These are phyloP conservation scores for Pythium graminicola DNA, from an alignment of 352 stramenopile genomes.

Conservation along the genomic window DNA sequence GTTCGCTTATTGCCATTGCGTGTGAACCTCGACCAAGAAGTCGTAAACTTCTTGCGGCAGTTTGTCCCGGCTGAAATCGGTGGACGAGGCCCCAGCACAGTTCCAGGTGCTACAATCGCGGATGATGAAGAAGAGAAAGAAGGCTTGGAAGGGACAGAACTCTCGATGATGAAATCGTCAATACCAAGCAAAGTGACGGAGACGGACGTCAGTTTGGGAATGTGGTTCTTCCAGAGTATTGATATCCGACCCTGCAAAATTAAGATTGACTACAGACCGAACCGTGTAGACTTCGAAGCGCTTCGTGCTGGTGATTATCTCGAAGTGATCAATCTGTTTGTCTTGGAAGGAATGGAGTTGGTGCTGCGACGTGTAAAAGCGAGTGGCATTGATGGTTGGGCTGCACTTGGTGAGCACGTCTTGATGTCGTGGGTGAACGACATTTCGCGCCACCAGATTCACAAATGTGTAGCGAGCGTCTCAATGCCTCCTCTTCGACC, in stretches of 20 bases:
- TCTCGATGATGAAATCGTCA: constrained; percentile 29
- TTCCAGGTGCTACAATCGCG: not conserved
- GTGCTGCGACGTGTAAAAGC: constrained; percentile 80
- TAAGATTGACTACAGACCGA: constrained; percentile 87
- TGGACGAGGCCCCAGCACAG: not conserved
- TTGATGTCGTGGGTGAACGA: constrained; percentile 85
- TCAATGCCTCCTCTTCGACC: constrained; percentile 78
- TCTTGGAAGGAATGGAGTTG: constrained; percentile 84
- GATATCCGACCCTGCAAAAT: constrained; percentile 86
- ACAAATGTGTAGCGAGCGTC: constrained; percentile 86
- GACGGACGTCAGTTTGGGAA: constrained; percentile 38
- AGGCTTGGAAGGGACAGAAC: constrained; percentile 42
- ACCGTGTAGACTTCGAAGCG: constrained; percentile 80
- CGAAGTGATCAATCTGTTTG: constrained; percentile 87
- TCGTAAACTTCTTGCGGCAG: constrained; percentile 81
- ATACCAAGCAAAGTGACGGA: constrained; percentile 26
- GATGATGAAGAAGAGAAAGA: constrained; percentile 14
- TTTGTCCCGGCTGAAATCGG: constrained; percentile 44
- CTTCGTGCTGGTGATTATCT: constrained; percentile 79
- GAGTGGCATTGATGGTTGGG: constrained; percentile 75
- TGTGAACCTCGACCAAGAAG: constrained; percentile 84
- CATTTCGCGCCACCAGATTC: constrained; percentile 83
- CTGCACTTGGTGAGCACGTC: constrained; percentile 58
- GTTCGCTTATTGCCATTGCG: constrained; percentile 66
- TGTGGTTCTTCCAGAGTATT: constrained; percentile 86